Evolutionary conservation across 2,329 filamentous ascomycete species (phyloP).

Genomic region (Fusarium incarnatum): DNA sequence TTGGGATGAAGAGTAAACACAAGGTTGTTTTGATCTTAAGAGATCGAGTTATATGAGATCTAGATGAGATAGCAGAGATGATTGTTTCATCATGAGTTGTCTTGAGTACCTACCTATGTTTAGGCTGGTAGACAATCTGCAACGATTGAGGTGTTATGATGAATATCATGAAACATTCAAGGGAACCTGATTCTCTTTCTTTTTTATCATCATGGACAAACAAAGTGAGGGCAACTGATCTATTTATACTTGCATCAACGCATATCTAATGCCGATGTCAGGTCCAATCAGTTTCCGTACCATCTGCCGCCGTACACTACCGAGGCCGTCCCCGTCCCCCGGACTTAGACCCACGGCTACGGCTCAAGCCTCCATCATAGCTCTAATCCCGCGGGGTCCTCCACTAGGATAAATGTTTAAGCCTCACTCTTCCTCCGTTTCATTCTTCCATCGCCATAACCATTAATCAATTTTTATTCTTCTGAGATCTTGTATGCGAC

Average conservation of each 20-base stretch:
- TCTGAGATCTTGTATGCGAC: slow-evolving; percentile 10
- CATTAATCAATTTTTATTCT: neutral
- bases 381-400: slow-evolving; percentile 29
- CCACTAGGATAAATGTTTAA: slow-evolving; percentile 47
- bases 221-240: neutral
- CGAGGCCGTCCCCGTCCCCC: slow-evolving; percentile 21
- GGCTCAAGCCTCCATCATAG: slow-evolving; percentile 1
- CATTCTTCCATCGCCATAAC: slow-evolving; percentile 20
- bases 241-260: neutral
- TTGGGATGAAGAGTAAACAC: neutral
- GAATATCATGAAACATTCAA: neutral
- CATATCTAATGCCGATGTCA: neutral
- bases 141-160: slow-evolving; percentile 18
- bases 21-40: neutral
- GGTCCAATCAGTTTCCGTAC: neutral
- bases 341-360: slow-evolving; percentile 22
- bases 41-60: neutral
- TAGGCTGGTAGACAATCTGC: neutral
- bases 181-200: neutral
- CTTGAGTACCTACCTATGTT: neutral
- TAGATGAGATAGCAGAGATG: neutral
- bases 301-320: slow-evolving; percentile 41
- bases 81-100: slow-evolving; percentile 15
- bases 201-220: neutral
- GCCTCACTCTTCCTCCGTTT: slow-evolving; percentile 20